Base-by-base conservation (phyloP, 768 basidiomycete genomes). In the Termitomyces sp. region DNA sequence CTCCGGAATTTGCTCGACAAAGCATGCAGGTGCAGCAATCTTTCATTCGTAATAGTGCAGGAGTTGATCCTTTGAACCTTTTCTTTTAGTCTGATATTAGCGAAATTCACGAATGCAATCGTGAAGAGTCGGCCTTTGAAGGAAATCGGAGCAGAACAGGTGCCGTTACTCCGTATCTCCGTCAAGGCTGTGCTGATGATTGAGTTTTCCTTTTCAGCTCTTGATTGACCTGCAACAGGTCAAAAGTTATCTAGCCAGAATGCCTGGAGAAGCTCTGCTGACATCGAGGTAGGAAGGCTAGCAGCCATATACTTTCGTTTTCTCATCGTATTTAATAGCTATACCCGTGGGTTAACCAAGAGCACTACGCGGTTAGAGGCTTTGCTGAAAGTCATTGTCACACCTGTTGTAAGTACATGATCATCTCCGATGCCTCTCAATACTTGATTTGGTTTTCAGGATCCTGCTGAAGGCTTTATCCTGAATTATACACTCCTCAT, bases 111-210 rank as follows among this genome's bases (percentile, higher is more conserved):
- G 0, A 89, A 91, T 64, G 82, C 90, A 0, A 77, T 98, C 35
- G 94, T 98, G 20, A 87, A 86, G 70, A 95, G 94, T 68, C 78
- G 94, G 43, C 97, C 97, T 5, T 73, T 99, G 63, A 85, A 87
- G 67, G 94, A 96, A 70, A 90, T 90, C 35, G 95, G 96, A 6
- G 96, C 96, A 4, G 96, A 99, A 72, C 96, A 98, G 82, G 91
- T 90, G 53, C 33, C 10, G 14, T 44, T n/a, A 1, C n/a, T 40
- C 7, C 26, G 6, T 9, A 33, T 20, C 48, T 54, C 28, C 33
- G 4, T 16, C 45, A 28, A 43, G 58, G 22, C 6, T 30, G 7
- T 24, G 35, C 28, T 59, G 46, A 55, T 54, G 9, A 57, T 38
- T 38, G 70, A 68, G 64, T 45, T 43, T 47, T 43, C 5, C 40